Conservation (phyloP, 495 filamentous ascomycete genomes). For the Penicillium parvum region DNA sequence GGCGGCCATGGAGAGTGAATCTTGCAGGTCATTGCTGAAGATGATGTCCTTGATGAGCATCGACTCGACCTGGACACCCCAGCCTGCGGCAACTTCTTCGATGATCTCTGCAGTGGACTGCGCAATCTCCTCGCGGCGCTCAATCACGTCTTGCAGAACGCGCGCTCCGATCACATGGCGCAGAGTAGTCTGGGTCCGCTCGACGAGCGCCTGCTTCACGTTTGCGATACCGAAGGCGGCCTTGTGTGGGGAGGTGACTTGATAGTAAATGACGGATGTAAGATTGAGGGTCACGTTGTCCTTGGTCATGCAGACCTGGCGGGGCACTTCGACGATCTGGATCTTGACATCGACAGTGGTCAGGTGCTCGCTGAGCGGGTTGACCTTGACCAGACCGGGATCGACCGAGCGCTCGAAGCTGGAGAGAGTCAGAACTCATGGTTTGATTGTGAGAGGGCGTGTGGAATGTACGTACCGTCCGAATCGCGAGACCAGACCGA, state of each 20-base stretch:
- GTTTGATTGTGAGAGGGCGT: too few relatives aligned
- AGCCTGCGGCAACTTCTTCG: conserved; percentile 87
- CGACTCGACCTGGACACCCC: conserved; percentile 93
- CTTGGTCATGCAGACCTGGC: conserved; percentile 99
- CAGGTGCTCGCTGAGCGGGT: conserved; percentile 87
- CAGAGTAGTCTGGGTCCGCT: conserved; percentile 96
- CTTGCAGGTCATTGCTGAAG: conserved; percentile 93
- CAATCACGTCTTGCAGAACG: conserved; percentile 96
- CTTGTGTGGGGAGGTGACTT: conserved; percentile 92
- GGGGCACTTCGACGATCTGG: conserved; percentile 94
- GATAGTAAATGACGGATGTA: conserved; percentile 98
- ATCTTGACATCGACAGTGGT: conserved; percentile 98
- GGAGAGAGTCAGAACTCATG: conserved; percentile 2
- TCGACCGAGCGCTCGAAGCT: conserved; percentile 93
- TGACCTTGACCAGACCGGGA: conserved; percentile 95
- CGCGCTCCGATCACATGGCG: conserved; percentile 96
- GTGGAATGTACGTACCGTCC: conserved; percentile 53
- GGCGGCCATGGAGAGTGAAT: conserved; percentile 99
- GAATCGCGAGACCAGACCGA: conserved; percentile 92
- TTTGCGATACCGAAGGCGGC: conserved; percentile 96
- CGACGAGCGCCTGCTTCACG: conserved; percentile 87
- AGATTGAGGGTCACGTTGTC: conserved; percentile 94
- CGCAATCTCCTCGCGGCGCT: conserved; percentile 96
- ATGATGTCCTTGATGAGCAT: conserved; percentile 99
- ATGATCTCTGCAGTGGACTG: conserved; percentile 95